Conservation (phyloP, 2,329 filamentous ascomycete species). For the Biscogniauxia sp. region DNA sequence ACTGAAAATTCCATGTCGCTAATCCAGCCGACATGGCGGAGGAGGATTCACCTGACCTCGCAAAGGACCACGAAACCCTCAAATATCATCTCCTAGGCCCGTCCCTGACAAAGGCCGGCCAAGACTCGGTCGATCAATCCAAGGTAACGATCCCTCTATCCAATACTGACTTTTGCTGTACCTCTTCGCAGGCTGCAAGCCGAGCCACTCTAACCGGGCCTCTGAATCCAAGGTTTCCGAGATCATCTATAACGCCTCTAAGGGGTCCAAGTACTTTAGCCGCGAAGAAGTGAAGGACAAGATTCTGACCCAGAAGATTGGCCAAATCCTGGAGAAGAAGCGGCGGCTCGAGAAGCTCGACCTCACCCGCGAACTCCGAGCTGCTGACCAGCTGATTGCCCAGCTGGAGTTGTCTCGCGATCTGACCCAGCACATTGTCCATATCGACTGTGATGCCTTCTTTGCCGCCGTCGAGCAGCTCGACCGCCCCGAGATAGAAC, state of each 20-base stretch:
- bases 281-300: conserved; percentile 84
- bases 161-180: neutral
- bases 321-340: conserved; percentile 73
- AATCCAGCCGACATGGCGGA: neutral
- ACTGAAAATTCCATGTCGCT: too few relatives aligned
- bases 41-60: neutral
- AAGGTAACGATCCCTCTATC: conserved; percentile 53
- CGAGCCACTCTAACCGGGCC: conserved; percentile 1
- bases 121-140: conserved; percentile 87
- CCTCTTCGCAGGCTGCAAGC: neutral
- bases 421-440: conserved; percentile 79
- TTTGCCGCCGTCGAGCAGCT: conserved; percentile 91
- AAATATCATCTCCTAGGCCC: conserved; percentile 90
- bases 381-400: conserved; percentile 76
- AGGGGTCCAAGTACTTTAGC: conserved; percentile 94
- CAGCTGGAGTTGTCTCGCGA: conserved; percentile 78
- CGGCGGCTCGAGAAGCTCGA: conserved; percentile 72
- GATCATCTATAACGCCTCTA: conserved; percentile 94
- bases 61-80: conserved; percentile 54
- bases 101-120: conserved; percentile 89
- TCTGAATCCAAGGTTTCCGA: conserved; percentile 68
- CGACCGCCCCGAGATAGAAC: conserved; percentile 77
- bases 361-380: conserved; percentile 67
- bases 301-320: conserved; percentile 80
- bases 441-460: conserved; percentile 97